Evolutionary conservation across 352 stramenopile genomes (phyloP), one percentile per base, ranked within the genome.

Genomic region (Phytophthora aleatoria): DNA sequence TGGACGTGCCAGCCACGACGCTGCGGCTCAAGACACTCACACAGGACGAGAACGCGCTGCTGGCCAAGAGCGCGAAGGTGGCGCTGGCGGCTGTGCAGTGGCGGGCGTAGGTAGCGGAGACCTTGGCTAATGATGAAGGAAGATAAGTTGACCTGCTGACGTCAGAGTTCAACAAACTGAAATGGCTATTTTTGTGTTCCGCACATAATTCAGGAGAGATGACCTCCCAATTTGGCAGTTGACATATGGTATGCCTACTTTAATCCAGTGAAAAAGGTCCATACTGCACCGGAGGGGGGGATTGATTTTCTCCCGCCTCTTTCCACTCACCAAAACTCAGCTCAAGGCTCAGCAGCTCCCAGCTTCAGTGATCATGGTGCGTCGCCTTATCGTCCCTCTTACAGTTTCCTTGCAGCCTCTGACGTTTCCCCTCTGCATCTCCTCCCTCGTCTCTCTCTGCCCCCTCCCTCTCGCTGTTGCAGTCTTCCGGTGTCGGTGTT

Each of bases 401-500:
- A 27, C 27, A 42, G 16, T 20, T 20, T 20, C 20, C 20, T 20
- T 41, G n/a, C 27, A 52, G 35, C 36, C 2, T 12, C 57, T 71
- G 31, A 63, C 44, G 15, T 31, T 27, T n/a, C 2, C 10, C 20
- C 13, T 10, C 27, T 1, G 20, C 20, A 20, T 31, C 33, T 45
- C 36, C 28, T n/a, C 10, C 33, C 16, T 28, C 30, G 43, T 57
- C 45, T 24, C 33, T 31, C 20, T 41, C 27, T 54, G 42, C 45
- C 12, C 49, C 24, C 12, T 50, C 16, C 20, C 24, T n/a, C 5
- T 36, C 8, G 24, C 2, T 24, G 27, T 39, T 26, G 38, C 20
- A 99, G 96, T 92, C 93, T 42, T 98, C 94, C 60, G 94, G 94
- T 79, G 95, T 99, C 57, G 79, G 81, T 87, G 91, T 98, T 63